A percentile compares a stretch with the other conserved stretches of the same genome.
Conservation (phyloP, 2,329 filamentous ascomycete species). For the Fonsecaea monophora region DNA sequence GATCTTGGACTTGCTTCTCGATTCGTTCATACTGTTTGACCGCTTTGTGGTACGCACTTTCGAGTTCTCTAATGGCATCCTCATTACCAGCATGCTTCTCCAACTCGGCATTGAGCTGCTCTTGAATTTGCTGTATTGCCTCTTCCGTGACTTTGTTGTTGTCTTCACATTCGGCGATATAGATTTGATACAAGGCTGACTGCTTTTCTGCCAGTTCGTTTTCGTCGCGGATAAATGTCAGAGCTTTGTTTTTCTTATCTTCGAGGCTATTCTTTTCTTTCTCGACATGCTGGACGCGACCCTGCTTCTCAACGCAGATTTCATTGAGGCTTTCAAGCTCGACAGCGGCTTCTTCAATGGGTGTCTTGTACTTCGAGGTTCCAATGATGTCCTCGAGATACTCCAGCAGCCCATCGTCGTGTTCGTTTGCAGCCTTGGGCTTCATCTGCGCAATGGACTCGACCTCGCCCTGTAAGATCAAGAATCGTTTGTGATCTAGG, state of each 20-base stretch:
- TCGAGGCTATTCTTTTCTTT: slow-evolving; percentile 93
- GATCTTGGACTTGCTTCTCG: slow-evolving; percentile 78
- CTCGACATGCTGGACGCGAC: slow-evolving; percentile 94
- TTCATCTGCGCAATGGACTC: slow-evolving; percentile 99
- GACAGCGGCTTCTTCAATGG: slow-evolving; percentile 89
- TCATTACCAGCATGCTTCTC: slow-evolving; percentile 91
- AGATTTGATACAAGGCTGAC: slow-evolving; percentile 89
- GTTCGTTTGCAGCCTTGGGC: slow-evolving; percentile 89
- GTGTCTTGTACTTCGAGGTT: slow-evolving; percentile 96
- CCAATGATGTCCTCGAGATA: slow-evolving; percentile 99
- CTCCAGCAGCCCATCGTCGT: slow-evolving; percentile 93
- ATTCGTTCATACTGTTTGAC: slow-evolving; percentile 81
- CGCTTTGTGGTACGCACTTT: slow-evolving; percentile 83
- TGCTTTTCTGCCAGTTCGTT: slow-evolving; percentile 92
- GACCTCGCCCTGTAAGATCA: slow-evolving; percentile 96
- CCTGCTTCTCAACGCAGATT: slow-evolving; percentile 92
- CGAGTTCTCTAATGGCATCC: slow-evolving; percentile 85
- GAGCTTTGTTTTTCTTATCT: slow-evolving; percentile 94
- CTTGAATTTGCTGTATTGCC: slow-evolving; percentile 87
- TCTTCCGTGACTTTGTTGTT: slow-evolving; percentile 89
- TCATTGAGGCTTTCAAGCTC: slow-evolving; percentile 95
- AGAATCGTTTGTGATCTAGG: slow-evolving; percentile 95
- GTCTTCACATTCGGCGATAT: slow-evolving; percentile 84
- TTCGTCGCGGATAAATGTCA: slow-evolving; percentile 87
- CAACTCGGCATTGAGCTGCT: slow-evolving; percentile 82